Base-by-base conservation (phyloP, 1,284 basidiomycete genomes). In the Ceratobasidium sp. region DNA sequence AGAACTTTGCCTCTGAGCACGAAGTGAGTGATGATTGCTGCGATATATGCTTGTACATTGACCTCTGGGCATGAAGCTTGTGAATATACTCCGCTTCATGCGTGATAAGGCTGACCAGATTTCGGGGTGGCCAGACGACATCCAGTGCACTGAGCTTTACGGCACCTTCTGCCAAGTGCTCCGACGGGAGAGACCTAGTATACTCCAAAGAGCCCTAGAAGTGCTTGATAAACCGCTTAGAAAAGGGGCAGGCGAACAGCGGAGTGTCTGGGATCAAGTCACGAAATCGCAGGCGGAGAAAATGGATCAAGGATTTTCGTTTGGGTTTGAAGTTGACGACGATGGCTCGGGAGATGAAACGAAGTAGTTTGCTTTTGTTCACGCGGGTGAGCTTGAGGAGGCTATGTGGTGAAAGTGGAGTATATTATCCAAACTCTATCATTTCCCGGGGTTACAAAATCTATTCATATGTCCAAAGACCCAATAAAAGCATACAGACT, bases 1-100 rank as follows among this genome's bases (percentile, higher is more conserved):
- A 86, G 77, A 86, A 86, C 80, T 86, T 85, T 80, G 84, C 85
- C 34, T 85, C 84, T 2, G 80, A 80, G 6, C 77, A 80, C n/a
- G 85, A 85, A 64, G 78, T 77, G n/a, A 62, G 71, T 69, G 22
- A 62, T 40, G 46, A n/a, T 44, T 52, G 22, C 7, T 56, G 2
- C 13, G 4, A 22, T 25, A 17, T 19, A 29, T 40, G 19, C 49
- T 15, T 15, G 29, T 19, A 68, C 5, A 15, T 7, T 25, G 15
- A 49, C 15, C 54, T 52, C 43, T 40, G 25, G 43, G 22, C 40
- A 19, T 22, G 29, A 46, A 79, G 77, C 80, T 86, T 25, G 80
- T 81, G 1, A 77, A 80, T 32, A 84, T 86, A 46, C 80, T 86
- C 17, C 80, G 81, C 59, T 86, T 86, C 77, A 83, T 86, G 81